Evolutionary conservation across 177 flowering plant genomes (phyloP).

Genomic region (Vitis hybrid): DNA sequence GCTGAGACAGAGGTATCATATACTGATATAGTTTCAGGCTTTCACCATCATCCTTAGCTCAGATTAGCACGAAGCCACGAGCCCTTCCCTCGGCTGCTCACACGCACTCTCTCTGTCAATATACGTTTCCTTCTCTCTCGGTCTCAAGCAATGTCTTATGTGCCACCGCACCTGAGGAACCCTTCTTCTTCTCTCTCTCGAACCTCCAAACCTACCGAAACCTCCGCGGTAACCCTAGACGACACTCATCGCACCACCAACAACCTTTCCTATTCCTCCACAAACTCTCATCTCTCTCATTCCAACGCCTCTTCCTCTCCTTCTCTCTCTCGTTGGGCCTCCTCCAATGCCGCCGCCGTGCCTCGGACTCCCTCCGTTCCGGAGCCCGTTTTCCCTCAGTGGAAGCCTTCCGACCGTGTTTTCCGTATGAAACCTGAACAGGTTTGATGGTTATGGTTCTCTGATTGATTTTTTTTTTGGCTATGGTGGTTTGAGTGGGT

Average conservation of each 20-base stretch:
- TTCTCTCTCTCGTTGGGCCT: constrained; percentile 19
- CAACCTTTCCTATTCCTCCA: constrained; percentile 1
- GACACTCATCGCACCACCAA: constrained; percentile 11
- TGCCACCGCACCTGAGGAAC: constrained; percentile 52
- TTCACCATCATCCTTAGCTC: no score
- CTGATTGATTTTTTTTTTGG: background rate
- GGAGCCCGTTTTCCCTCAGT: constrained; percentile 37
- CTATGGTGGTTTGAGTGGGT: background rate
- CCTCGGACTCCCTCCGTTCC: constrained; percentile 21
- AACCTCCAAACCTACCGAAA: constrained; percentile 5
- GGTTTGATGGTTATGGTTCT: constrained; percentile 20
- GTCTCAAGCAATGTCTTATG: constrained; percentile 36
- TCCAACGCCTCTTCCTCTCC: constrained; percentile 12
- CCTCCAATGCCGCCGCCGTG: constrained; percentile 22
- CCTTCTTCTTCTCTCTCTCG: constrained; percentile 1
- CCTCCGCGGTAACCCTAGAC: constrained; percentile 24
- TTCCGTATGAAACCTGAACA: constrained; percentile 43
- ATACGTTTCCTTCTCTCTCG: no score
- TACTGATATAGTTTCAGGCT: no score
- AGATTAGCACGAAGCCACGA: no score
- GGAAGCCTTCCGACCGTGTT: constrained; percentile 57
- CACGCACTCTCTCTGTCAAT: no score
- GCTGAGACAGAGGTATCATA: no score
- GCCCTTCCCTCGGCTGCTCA: no score
- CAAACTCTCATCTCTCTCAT: constrained; percentile 13